Base-by-base conservation (phyloP, 2,329 filamentous ascomycete species). In the Zelopaecilomyces penicillatus region DNA sequence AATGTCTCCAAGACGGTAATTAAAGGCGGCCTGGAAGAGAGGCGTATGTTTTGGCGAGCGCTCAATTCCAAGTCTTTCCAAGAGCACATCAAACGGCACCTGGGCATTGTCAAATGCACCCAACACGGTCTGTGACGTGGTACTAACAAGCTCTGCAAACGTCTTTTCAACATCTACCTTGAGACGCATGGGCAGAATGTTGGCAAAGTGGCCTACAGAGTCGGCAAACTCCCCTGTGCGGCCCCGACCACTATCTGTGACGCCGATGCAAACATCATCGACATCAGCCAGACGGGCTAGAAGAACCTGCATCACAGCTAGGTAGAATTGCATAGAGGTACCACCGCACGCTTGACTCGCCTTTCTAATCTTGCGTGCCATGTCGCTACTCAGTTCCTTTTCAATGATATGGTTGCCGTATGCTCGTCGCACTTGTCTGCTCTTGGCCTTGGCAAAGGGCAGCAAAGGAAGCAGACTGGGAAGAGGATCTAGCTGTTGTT, bases 1-100 rank as follows among this genome's bases (percentile, higher is more conserved):
- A 4, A 56, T 51, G 1, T 51, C 45, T 1, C 56, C 57, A 30
- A 62, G 62, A 5, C 67, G 60, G 50, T 75, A 76, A 52, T 76
- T 64, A 32, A 75, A 48, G 30, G 69, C 64, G 0, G 56, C 62
- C 47, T 75, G 73, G 53, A 74, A 73, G 1, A 76, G 36, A 0
- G 73, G 72, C 28, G 48, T 66, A 42, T 67, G 51, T 0, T 57
- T 50, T 0, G 65, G 47, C 1, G 66, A 66, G 4, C 71, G 60
- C 0, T 61, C 51, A 0, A 71, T 57, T 3, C 63, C 57, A 1
- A 76, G 54, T 38, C 70, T 60, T 2, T 68, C 54, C 0, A 75
- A 55, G 0, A 76, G 49, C 0, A 68, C 53, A 42, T 75, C 65
- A 43, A 75, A 71, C 0, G 73, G 74, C 4, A 75, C n/a, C 9